phyloP scores from a whole-genome alignment of 306 rosid genomes.

The Vigna trinervia region DNA sequence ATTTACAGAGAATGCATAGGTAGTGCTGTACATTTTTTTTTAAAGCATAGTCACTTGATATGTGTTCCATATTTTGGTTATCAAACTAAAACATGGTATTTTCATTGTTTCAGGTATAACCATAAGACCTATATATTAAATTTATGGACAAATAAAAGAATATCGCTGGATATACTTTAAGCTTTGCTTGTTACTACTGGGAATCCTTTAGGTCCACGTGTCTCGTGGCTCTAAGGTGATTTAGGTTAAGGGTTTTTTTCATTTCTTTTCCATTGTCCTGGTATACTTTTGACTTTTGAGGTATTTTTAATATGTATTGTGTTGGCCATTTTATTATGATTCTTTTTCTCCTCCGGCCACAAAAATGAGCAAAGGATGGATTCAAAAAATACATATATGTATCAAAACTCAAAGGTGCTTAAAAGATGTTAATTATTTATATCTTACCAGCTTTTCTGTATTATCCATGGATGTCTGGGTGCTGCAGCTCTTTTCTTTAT shows the following conservation, averaged over 20 bases:
- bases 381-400: neutral
- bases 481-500: neutral
- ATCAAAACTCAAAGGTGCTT: neutral
- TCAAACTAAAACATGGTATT: conserved; percentile 34
- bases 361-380: neutral
- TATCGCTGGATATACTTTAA: conserved; percentile 33
- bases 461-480: neutral
- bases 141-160: conserved; percentile 36
- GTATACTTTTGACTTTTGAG: conserved; percentile 25
- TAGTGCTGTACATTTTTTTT: neutral
- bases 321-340: conserved; percentile 16
- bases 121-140: conserved; percentile 34
- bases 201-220: conserved; percentile 45
- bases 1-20: conserved; percentile 4
- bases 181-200: conserved; percentile 27
- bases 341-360: neutral
- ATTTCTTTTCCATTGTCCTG: conserved; percentile 7
- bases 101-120: conserved; percentile 44
- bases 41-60: neutral
- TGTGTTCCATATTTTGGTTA: conserved; percentile 21
- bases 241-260: conserved; percentile 21
- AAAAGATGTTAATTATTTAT: neutral
- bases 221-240: conserved; percentile 48
- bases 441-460: neutral
- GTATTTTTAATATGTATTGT: neutral